phyloP scores from a whole-genome alignment of 495 filamentous ascomycete species.

The Aspergillus homomorphus region DNA sequence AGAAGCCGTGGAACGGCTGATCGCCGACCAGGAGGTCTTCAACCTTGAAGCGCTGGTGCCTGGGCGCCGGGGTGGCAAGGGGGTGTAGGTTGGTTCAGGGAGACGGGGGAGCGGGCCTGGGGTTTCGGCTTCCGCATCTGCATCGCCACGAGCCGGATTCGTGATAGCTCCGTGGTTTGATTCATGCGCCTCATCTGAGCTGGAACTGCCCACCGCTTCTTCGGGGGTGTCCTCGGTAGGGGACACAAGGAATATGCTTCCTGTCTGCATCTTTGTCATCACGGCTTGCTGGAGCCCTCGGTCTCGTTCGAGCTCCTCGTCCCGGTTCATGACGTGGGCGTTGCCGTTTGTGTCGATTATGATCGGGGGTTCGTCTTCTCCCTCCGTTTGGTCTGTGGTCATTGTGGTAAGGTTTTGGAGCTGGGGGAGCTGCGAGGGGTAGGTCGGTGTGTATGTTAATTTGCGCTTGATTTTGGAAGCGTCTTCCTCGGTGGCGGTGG shows the following conservation, averaged over 20 bases:
- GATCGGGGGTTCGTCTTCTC: constrained; percentile 5
- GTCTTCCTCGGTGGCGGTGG: not conserved
- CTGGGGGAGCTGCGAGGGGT: not conserved
- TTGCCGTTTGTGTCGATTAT: constrained; percentile 26
- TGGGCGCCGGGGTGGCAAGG: not conserved
- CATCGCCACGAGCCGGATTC: not conserved
- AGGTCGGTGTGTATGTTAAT: not conserved
- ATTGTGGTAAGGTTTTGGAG: too few relatives aligned
- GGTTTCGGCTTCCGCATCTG: not conserved
- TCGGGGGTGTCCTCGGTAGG: not conserved
- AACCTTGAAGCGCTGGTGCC: constrained; percentile 1
- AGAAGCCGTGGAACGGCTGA: not conserved
- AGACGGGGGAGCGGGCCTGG: not conserved
- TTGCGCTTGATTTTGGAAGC: not conserved
- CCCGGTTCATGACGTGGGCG: constrained; percentile 17
- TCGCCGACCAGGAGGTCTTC: constrained; percentile 5
- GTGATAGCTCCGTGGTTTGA: not conserved
- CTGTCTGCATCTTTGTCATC: constrained; percentile 29
- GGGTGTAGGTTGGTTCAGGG: not conserved
- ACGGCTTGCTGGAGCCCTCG: constrained; percentile 25
- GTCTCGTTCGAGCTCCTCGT: constrained; percentile 21
- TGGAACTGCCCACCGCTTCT: too few relatives aligned
- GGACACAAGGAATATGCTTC: not conserved
- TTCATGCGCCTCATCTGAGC: too few relatives aligned
- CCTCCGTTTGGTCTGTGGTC: not conserved